These are phyloP conservation scores for Cercophora samala DNA, from an alignment of 495 filamentous ascomycete genomes.

Conservation along the genomic window DNA sequence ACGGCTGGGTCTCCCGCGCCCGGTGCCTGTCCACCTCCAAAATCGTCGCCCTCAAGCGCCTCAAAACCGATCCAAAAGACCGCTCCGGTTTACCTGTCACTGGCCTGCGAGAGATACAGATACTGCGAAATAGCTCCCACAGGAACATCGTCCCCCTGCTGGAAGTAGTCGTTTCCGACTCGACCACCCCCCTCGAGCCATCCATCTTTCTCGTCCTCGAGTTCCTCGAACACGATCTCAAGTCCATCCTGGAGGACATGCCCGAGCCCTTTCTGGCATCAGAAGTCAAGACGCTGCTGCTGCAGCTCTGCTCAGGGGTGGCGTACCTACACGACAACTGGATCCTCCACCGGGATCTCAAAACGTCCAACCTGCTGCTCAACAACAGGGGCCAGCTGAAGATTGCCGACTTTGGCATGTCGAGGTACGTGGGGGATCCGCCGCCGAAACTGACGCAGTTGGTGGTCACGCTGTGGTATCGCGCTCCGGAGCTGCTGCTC, in stretches of 20 bases:
- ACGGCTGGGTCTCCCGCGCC: constrained; percentile 90
- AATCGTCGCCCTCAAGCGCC: constrained; percentile 87
- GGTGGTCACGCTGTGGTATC: constrained; percentile 97
- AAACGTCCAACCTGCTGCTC: constrained; percentile 92
- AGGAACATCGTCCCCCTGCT: constrained; percentile 72
- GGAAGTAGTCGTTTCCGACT: constrained; percentile 82
- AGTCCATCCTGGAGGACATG: constrained; percentile 91
- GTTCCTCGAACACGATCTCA: constrained; percentile 97
- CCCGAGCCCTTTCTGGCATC: constrained; percentile 88
- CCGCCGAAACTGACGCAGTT: constrained; percentile 83
- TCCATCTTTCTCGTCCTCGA: constrained; percentile 95
- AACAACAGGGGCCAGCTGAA: constrained; percentile 95
- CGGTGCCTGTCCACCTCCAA: constrained; percentile 75
- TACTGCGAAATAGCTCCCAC: constrained; percentile 56
- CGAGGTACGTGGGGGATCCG: constrained; percentile 81
- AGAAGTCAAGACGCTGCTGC: constrained; percentile 85
- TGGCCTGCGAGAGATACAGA: constrained; percentile 80
- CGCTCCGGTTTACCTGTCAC: constrained; percentile 87
- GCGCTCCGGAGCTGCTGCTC: constrained; percentile 84
- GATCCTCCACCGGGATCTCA: constrained; percentile 96
- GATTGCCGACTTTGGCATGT: constrained; percentile 97
- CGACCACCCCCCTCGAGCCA: constrained; percentile 63
- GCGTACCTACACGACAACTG: constrained; percentile 84
- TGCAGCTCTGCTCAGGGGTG: constrained; percentile 77
- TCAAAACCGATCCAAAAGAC: constrained; percentile 83